A percentile compares a stretch with the other conserved stretches of the same genome.
Conservation (phyloP, 352 stramenopile genomes). For the Globisporangium mamillatum region DNA sequence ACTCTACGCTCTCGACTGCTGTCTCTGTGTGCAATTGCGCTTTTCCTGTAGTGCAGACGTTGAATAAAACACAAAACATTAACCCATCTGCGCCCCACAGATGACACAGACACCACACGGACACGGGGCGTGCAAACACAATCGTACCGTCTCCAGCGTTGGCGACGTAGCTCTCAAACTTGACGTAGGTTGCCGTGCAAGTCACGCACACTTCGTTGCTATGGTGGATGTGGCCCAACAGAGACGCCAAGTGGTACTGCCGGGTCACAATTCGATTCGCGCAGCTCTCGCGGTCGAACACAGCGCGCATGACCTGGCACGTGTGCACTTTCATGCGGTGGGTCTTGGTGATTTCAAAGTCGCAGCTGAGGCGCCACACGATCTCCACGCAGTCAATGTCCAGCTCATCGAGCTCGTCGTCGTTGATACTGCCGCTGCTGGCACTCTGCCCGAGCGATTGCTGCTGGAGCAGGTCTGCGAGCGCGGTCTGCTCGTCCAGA, state of each 20-base stretch:
- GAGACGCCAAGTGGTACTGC: conserved; percentile 70
- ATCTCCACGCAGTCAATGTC: conserved; percentile 68
- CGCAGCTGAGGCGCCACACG: conserved; percentile 64
- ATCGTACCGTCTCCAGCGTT: conserved; percentile 41
- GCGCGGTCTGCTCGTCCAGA: conserved; percentile 37
- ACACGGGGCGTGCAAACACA: neutral
- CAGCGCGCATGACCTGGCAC: conserved; percentile 74
- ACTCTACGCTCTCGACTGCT: conserved; percentile 71
- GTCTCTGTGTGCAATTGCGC: conserved; percentile 82
- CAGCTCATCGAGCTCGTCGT: conserved; percentile 33
- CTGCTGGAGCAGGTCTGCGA: conserved; percentile 22
- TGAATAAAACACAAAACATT: neutral
- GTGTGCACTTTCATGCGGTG: conserved; percentile 79
- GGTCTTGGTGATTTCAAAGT: conserved; percentile 87
- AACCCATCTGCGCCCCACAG: too few relatives aligned
- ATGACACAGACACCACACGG: neutral
- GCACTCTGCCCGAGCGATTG: conserved; percentile 2
- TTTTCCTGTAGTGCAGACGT: conserved; percentile 33
- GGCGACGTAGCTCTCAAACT: conserved; percentile 80
- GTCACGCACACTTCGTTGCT: conserved; percentile 76
- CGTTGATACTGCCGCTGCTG: neutral
- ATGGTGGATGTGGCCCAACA: conserved; percentile 80
- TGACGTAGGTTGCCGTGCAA: conserved; percentile 57
- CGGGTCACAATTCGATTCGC: conserved; percentile 54
- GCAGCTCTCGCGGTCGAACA: conserved; percentile 64